Evolutionary conservation across 257 asterid species (phyloP), one percentile per base, ranked within the genome.

Genomic region (Galeopsis tetrahit): DNA sequence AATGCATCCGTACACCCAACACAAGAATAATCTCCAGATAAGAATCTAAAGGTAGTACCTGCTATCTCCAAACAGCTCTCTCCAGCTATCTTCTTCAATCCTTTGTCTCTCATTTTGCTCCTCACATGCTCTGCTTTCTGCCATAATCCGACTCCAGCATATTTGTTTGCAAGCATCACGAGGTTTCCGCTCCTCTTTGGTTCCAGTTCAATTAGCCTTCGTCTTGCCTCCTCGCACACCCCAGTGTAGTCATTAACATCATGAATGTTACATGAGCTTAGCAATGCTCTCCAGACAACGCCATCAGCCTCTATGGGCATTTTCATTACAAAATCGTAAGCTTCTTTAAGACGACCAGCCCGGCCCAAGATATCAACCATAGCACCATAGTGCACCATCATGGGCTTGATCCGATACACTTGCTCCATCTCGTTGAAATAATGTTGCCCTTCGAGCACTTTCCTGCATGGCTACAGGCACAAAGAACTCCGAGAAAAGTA

Each of bases 391-490:
- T 92, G 97, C 28, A 61, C 85, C 85, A 87, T 80, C 49, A 10
- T 53, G 44, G 98, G 96, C 71, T 88, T 85, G 72, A 88, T 85
- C 75, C 72, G 73, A 42, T 86, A 61, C 15, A 80, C 62, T 42
- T 15, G 72, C 79, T 88, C 86, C 97, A 92, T 92, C 39, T 86
- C 86, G 6, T 63, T 61, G 32, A 92, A 86, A 49, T 82, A 81
- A 3, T 28, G 63, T 10, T 69, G 46, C 34, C 96, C 97, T 1
- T 87, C 87, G 63, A 83, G 83, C 13, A 84, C 88, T 40, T 39
- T 5, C 98, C 97, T 1, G 84, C 86, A 68, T 90, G 95, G 84
- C 93, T 90, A 59, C 96, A 92, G 6, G 98, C 96, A 70, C 86
- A 83, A 61, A 92, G 97, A 63, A 87, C 87, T 35, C 98, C 97